Evolutionary conservation across 306 rosid species (phyloP).

Genomic region (Casuarina cunninghamiana): DNA sequence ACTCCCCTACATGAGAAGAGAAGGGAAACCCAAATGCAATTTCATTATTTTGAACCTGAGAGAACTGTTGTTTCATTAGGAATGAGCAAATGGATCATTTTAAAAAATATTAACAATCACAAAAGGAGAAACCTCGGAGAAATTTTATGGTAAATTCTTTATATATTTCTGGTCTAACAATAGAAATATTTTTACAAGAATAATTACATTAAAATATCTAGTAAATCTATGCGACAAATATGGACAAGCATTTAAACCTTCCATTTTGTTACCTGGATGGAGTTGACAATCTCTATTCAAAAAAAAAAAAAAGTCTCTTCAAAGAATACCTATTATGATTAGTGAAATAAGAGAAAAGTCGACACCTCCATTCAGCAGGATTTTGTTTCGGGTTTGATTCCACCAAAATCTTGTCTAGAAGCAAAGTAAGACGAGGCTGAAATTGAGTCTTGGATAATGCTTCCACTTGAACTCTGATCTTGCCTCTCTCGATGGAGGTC

Average conservation of each 20-base stretch:
- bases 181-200: no score
- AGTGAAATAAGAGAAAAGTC: slow-evolving; percentile 8
- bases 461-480: slow-evolving; percentile 37
- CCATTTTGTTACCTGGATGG: background rate
- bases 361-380: slow-evolving; percentile 21
- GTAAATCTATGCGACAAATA: no score
- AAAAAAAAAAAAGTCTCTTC: background rate
- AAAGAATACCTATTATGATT: background rate
- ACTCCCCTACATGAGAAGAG: no score
- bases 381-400: slow-evolving; percentile 25
- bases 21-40: no score
- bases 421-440: slow-evolving; percentile 29
- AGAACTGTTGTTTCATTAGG: no score
- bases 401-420: slow-evolving; percentile 32
- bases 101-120: no score
- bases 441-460: slow-evolving; percentile 40
- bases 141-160: no score
- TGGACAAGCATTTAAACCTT: background rate
- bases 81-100: no score
- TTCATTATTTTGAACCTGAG: no score
- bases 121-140: no score
- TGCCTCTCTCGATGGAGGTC: slow-evolving; percentile 45
- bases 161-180: no score
- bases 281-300: background rate
- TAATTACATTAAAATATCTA: no score